phyloP scores from a whole-genome alignment of 2,329 filamentous ascomycete genomes.

The Xylariaceae sp. region DNA sequence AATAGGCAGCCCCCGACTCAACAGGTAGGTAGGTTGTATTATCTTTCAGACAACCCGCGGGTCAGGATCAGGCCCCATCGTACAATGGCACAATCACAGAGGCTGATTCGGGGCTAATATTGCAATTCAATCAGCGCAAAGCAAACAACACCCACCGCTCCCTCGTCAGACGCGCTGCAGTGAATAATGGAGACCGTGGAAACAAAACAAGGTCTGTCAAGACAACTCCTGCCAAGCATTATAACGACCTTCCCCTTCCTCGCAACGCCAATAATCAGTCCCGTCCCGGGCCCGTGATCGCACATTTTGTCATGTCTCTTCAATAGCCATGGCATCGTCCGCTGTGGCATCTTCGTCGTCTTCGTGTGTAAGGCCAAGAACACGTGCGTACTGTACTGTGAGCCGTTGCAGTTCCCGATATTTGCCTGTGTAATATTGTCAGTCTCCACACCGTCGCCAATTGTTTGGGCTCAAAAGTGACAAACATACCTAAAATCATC shows the following conservation, averaged over 20 bases:
- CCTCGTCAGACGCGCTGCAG: background rate
- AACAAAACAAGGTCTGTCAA: background rate
- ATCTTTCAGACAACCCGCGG: conserved; percentile 3
- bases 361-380: conserved; percentile 59
- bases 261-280: conserved; percentile 16
- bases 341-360: conserved; percentile 36
- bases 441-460: conserved; percentile 23
- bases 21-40: background rate
- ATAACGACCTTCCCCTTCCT: background rate
- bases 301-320: conserved; percentile 22
- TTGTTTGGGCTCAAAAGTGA: conserved; percentile 3
- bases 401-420: conserved; percentile 89
- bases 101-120: conserved; percentile 10
- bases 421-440: conserved; percentile 59
- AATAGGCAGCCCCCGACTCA: too few relatives aligned
- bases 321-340: conserved; percentile 34
- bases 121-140: conserved; percentile 13
- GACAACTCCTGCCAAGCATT: background rate
- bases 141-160: background rate
- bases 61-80: conserved; percentile 1
- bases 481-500: conserved; percentile 75
- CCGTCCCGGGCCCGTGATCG: too few relatives aligned
- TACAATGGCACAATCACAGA: conserved; percentile 10
- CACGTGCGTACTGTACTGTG: conserved; percentile 87
- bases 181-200: background rate